These are phyloP conservation scores for Ceriops decandra DNA, from an alignment of 345 rosid genomes.

Conservation along the genomic window DNA sequence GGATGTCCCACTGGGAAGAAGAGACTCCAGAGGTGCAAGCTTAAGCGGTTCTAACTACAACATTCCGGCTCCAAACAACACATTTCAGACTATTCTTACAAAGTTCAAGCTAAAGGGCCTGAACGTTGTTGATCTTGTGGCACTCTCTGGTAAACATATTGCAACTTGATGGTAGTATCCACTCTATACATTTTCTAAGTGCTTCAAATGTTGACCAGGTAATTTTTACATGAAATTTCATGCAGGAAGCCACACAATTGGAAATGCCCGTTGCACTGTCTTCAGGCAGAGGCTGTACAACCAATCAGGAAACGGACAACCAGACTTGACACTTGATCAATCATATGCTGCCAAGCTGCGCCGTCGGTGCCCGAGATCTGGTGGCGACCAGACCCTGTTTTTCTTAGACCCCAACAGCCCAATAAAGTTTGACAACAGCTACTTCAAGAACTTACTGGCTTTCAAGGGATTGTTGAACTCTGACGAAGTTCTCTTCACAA, in stretches of 20 bases:
- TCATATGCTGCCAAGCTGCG: conserved; percentile 26
- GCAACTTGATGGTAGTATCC: too few relatives aligned
- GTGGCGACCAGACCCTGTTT: conserved; percentile 31
- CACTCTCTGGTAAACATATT: conserved; percentile 21
- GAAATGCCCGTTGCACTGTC: conserved; percentile 76
- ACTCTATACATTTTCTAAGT: too few relatives aligned
- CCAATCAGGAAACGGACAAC: conserved; percentile 59
- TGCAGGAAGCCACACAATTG: conserved; percentile 75
- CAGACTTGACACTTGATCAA: conserved; percentile 41
- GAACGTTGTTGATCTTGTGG: conserved; percentile 29
- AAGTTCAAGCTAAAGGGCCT: conserved; percentile 33
- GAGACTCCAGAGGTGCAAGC: conserved; percentile 42
- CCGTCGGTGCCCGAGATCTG: conserved; percentile 24
- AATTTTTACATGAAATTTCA: not conserved
- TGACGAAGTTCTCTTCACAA: conserved; percentile 68
- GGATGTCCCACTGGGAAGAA: conserved; percentile 85
- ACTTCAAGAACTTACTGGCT: conserved; percentile 73
- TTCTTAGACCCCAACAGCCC: conserved; percentile 41
- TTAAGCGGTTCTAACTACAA: conserved; percentile 33
- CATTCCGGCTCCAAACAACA: conserved; percentile 37
- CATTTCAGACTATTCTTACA: conserved; percentile 30
- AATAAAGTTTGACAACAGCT: conserved; percentile 65
- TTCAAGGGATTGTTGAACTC: conserved; percentile 73
- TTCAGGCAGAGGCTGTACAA: conserved; percentile 90
- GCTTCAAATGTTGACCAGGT: not conserved